phyloP scores from a whole-genome alignment of 2,329 filamentous ascomycete genomes.

The Alternaria metachromatica region DNA sequence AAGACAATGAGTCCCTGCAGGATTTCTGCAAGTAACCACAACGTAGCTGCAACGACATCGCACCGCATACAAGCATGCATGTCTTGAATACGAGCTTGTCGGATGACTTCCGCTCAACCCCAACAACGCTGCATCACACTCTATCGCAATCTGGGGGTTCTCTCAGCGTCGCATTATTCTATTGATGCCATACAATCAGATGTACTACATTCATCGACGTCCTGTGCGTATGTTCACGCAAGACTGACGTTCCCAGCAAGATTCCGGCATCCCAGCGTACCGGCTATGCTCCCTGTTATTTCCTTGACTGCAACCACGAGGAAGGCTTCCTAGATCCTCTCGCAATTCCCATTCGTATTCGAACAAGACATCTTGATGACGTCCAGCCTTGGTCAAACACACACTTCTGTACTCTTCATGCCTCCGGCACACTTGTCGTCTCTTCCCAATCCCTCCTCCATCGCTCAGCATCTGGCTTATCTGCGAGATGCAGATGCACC shows the following conservation, averaged over 20 bases:
- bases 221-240: background rate
- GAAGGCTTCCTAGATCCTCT: background rate
- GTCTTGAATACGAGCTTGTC: background rate
- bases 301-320: background rate
- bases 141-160: background rate
- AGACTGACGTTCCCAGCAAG: background rate
- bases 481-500: background rate
- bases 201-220: background rate
- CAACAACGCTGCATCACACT: background rate
- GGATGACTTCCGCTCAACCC: background rate
- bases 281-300: background rate
- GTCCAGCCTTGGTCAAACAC: background rate
- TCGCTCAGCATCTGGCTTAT: background rate
- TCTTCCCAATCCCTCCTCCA: background rate
- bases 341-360: background rate
- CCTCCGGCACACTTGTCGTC: background rate
- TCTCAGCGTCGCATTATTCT: background rate
- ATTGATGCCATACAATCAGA: background rate
- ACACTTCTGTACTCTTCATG: background rate
- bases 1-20: background rate
- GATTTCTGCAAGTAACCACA: background rate
- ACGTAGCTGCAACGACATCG: background rate
- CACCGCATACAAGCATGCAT: conserved; percentile 1
- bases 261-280: background rate
- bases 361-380: background rate